Conservation (phyloP, 768 basidiomycete genomes). For the Pisolithus marmoratus region DNA sequence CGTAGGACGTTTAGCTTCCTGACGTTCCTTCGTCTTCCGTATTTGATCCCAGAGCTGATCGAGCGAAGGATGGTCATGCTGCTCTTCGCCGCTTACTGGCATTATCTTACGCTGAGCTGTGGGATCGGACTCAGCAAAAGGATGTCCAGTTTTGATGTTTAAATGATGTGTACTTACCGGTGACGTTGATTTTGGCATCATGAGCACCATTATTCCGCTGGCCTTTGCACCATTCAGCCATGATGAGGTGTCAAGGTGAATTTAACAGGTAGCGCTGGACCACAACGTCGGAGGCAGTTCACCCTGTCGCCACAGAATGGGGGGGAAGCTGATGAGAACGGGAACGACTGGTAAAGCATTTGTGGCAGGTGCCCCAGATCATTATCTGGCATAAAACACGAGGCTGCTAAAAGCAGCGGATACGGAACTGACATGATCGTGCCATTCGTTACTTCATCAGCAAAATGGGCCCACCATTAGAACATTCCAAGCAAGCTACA, state of each 20-base stretch:
- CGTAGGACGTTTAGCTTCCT: slow-evolving; percentile 61
- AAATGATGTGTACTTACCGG: not conserved
- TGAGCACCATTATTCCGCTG: not conserved
- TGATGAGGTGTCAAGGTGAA: slow-evolving; percentile 9
- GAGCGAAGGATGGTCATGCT: slow-evolving; percentile 31
- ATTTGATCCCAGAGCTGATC: slow-evolving; percentile 64
- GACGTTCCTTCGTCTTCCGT: slow-evolving; percentile 57
- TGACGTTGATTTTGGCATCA: not conserved
- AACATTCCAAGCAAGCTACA: too few relatives aligned
- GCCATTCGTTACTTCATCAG: slow-evolving; percentile 22
- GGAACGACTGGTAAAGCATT: slow-evolving; percentile 13
- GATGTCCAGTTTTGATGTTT: too few relatives aligned
- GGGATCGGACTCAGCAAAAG: slow-evolving; percentile 4
- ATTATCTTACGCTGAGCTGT: not conserved
- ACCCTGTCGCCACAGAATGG: slow-evolving; percentile 9
- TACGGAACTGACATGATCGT: slow-evolving; percentile 10
- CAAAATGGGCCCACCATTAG: not conserved
- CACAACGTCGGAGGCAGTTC: slow-evolving; percentile 16
- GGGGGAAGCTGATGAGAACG: slow-evolving; percentile 10
- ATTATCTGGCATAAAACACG: slow-evolving; percentile 32
- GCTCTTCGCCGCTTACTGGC: slow-evolving; percentile 10
- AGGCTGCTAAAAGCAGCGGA: slow-evolving; percentile 29
- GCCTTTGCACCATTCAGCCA: slow-evolving; percentile 12
- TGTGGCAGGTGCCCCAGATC: slow-evolving; percentile 21
- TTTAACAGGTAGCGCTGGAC: slow-evolving; percentile 7